These are phyloP conservation scores for Cordyceps farinosa DNA, from an alignment of 2,329 filamentous ascomycete species.

Conservation along the genomic window DNA sequence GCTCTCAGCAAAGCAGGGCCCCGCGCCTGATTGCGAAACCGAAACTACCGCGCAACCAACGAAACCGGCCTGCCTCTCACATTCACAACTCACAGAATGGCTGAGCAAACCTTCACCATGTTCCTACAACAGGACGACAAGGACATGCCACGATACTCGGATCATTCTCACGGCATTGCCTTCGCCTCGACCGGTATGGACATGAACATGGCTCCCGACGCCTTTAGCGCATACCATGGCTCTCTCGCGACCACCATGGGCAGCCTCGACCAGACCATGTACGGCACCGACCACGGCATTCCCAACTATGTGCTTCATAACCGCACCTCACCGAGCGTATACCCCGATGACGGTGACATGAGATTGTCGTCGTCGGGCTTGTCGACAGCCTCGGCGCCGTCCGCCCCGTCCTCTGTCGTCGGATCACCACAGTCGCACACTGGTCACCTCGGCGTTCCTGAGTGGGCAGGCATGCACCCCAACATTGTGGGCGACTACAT, in stretches of 20 bases:
- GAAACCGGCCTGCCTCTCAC: background rate
- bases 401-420: slow-evolving; percentile 63
- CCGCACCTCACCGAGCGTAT: slow-evolving; percentile 47
- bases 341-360: slow-evolving; percentile 49
- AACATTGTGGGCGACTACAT: slow-evolving; percentile 59
- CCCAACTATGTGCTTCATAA: slow-evolving; percentile 43
- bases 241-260: slow-evolving; percentile 31
- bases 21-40: slow-evolving; percentile 3
- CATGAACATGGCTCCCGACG: slow-evolving; percentile 46
- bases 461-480: slow-evolving; percentile 63
- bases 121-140: slow-evolving; percentile 29
- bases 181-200: slow-evolving; percentile 44
- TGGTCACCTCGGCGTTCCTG: slow-evolving; percentile 53
- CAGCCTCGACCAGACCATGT: slow-evolving; percentile 46
- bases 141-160: slow-evolving; percentile 45
- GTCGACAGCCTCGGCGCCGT: slow-evolving; percentile 59
- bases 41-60: background rate
- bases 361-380: slow-evolving; percentile 53
- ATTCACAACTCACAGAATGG: slow-evolving; percentile 1
- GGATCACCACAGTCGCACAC: slow-evolving; percentile 62
- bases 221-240: slow-evolving; percentile 35
- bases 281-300: slow-evolving; percentile 37
- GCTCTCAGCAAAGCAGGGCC: background rate
- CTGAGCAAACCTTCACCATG: slow-evolving; percentile 16
- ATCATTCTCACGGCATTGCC: slow-evolving; percentile 39